Base-by-base conservation (phyloP, 768 basidiomycete species). In the Boletus pseudopeckii region DNA sequence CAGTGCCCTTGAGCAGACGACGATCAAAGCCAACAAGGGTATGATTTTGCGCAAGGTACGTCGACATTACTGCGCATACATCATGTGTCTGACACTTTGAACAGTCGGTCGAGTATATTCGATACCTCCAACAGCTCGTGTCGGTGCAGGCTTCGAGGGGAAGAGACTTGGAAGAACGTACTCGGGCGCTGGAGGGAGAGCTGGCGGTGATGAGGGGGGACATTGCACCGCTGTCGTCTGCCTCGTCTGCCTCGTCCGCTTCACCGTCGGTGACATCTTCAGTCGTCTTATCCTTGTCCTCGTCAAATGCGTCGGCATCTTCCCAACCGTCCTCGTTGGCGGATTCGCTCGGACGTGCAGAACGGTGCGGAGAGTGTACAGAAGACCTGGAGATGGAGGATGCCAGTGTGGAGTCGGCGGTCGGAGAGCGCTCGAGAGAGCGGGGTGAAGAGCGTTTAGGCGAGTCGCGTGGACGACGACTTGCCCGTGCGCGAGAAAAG, bases 11-110 rank as follows among this genome's bases (percentile, higher is more conserved):
- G 75, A 77, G 32, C 74, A 73, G 18, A 70, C 69, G 18, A 77
- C 79, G 30, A 86, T 90, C 49, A 95, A 95, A 66, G 92, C 92
- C 26, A 95, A 96, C 74, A 96, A 96, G 77, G 92, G 93, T 33
- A 90, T 95, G 85, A 93, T 96, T 40, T 71, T 96, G 42, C 70
- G 90, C 60, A 96, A 90, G 79, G 86, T 84, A 9, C 11, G 46
- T 48, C 38, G 8, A 1, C n/a, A 3, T 2, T 2, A 2, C 8
- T 7, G 9, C 41, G 28, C 50, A 48, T 49, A 51, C 3, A 45
- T 43, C 11, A 5, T 6, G n/a, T n/a, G 1, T 53, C 46, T 66
- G 56, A 58, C 45, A 1, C 26, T 7, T n/a, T 10, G 0, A 5
- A 22, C 51, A 79, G 74, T 78, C 77, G 41, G 77, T 78, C 50